Base-by-base conservation (phyloP, 148 eudicot genomes). In the Arbutus unedo region DNA sequence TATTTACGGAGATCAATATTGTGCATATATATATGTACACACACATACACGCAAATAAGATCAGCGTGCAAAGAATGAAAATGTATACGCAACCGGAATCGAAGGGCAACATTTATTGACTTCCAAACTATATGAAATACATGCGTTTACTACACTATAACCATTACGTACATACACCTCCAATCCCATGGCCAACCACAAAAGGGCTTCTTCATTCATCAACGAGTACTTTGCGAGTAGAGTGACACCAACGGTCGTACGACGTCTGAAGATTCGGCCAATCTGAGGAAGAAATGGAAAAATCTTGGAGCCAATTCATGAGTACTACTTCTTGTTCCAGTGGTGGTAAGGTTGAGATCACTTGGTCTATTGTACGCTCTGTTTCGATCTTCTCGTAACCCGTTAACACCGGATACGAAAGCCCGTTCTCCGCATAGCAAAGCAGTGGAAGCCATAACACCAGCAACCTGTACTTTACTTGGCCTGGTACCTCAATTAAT, bases 211-310 rank as follows among this genome's bases (percentile, higher is more conserved):
- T 8, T 64, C 70, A 23, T 50, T 50, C 53, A 50, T 64, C 55
- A 6, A 82, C 19, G 19, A 86, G 82, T 6, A 64, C 41, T 21
- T 71, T 84, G 13, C 88, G 88, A 45, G 72, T 78, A 8, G 82
- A 81, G 11, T 77, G 76, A 75, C 88, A 86, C 88, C 88, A 86
- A 1, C 84, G 78, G 56, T 86, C 88, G 38, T 86, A 86, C 0
- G 88, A 77, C 2, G 51, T 2, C 11, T 86, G 88, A 48, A 86
- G 88, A 78, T 86, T 86, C 0, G 88, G 88, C 88, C 88, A 86
- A 59, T 86, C 88, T 0, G 88, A 86, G 25, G 82, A 23, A 4
- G 84, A 59, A 45, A 31, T 45, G 56, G 81, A 56, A 48, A 83
- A 86, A 62, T 86, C 88, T 73, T 86, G 88, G 45, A 86, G 77